A percentile compares a stretch with the other conserved stretches of the same genome.
Conservation (phyloP, 768 basidiomycete genomes). For the Suillus subaureus region DNA sequence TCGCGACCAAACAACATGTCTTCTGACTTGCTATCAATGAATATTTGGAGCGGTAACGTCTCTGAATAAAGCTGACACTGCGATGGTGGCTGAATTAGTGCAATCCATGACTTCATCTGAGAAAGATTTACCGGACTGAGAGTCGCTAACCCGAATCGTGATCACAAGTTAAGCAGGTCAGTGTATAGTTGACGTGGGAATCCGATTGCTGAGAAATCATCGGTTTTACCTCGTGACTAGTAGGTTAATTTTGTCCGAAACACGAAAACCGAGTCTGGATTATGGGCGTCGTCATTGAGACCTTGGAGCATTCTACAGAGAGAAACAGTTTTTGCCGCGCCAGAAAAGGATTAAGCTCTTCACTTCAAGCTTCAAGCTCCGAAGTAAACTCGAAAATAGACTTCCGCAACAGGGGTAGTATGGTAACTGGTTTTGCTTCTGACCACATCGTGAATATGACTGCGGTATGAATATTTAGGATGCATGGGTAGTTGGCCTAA, state of each 20-base stretch:
- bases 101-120: not conserved
- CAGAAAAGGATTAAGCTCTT: not conserved
- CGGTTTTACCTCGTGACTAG: not conserved
- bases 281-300: not conserved
- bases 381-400: constrained; percentile 2
- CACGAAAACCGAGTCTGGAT: not conserved
- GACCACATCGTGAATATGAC: not conserved
- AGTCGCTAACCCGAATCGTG: not conserved
- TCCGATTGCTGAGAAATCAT: not conserved
- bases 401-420: not conserved
- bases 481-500: not conserved
- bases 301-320: not conserved
- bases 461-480: not conserved
- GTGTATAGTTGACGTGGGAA: not conserved
- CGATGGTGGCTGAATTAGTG: not conserved
- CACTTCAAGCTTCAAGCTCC: constrained; percentile 5
- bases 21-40: not conserved
- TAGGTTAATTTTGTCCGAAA: not conserved
- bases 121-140: constrained; percentile 4
- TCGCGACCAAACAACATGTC: not conserved
- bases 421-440: not conserved
- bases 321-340: not conserved
- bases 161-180: not conserved
- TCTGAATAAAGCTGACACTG: not conserved
- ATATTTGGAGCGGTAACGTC: not conserved